Evolutionary conservation across 2,329 filamentous ascomycete genomes (phyloP), one percentile per base, ranked within the genome.

Genomic region (Rhynchosporium agropyri): DNA sequence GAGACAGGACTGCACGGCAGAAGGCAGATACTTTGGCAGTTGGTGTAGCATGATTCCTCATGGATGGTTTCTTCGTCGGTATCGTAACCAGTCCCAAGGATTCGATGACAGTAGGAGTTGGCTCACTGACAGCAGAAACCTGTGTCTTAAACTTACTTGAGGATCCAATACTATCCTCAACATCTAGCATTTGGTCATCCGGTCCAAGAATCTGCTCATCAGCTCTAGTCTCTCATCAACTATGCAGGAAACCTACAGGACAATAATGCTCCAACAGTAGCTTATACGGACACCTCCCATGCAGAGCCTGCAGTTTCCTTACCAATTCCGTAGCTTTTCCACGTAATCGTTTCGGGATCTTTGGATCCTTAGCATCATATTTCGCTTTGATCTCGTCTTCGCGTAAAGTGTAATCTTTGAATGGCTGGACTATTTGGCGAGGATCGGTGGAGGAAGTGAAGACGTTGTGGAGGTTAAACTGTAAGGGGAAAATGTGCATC

Each of bases 401-500:
- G 20, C 94, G 87, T 10, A 92, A 75, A 0, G 89, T 93, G 73
- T 97, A 96, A 74, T 97, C 92, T 71, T 91, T 90, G 71, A 94
- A 88, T 31, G 83, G 84, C 69, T 94, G 89, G 0, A 85, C 79
- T 0, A 89, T 94, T 70, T 90, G 84, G 55, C 77, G 82, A 28
- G 73, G 74, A 73, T 95, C 83, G 15, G 89, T 81, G 3, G 79
- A 77, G 4, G 87, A 90, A 0, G 87, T 92, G 73, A 98, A 97
- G n/a, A 89, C 92, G 75, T 98, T 99, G 73, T 96, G 92, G 3
- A 99, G 79, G 13, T 86, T 85, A 72, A 97, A 98, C 72, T 98
- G 93, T 10, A 89, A 83, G 38, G 95, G 95, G 70, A 99, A 99
- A 1, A 99, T 87, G 75, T 98, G 94, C 80, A 94, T 95, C 84